These are phyloP conservation scores for Aspergillus felis DNA, from an alignment of 2,329 filamentous ascomycete species.

Conservation along the genomic window DNA sequence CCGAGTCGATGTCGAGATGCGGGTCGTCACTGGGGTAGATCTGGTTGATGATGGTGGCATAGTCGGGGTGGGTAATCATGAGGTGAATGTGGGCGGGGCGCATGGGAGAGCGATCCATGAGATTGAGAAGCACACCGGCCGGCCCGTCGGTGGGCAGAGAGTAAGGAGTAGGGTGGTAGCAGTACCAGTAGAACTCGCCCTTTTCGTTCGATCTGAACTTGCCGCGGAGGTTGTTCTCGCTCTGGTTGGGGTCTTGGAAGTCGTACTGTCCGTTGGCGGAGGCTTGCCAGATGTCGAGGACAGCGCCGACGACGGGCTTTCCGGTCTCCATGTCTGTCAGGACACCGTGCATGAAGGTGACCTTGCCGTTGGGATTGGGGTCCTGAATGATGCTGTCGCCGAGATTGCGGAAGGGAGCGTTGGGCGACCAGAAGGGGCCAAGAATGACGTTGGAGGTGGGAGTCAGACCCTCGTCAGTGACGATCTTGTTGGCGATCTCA, in stretches of 20 bases:
- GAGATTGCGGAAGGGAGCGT: constrained; percentile 67
- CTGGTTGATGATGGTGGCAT: constrained; percentile 56
- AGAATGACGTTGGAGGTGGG: constrained; percentile 74
- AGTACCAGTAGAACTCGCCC: constrained; percentile 65
- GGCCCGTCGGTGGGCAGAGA: constrained; percentile 64
- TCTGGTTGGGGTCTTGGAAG: constrained; percentile 70
- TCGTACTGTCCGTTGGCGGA: constrained; percentile 73
- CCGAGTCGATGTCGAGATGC: constrained; percentile 55
- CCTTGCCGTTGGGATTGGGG: constrained; percentile 53
- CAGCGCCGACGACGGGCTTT: constrained; percentile 62
- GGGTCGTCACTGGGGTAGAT: constrained; percentile 58
- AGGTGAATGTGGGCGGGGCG: constrained; percentile 60
- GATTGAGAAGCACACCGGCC: constrained; percentile 49
- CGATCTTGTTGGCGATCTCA: constrained; percentile 68
- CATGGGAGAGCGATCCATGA: constrained; percentile 57
- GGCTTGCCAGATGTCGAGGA: constrained; percentile 76
- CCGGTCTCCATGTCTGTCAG: constrained; percentile 63
- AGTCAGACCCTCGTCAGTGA: constrained; percentile 57
- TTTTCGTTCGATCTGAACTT: constrained; percentile 70
- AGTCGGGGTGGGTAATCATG: constrained; percentile 53
- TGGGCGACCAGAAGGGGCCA: constrained; percentile 73
- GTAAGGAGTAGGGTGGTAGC: constrained; percentile 73
- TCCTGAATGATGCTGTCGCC: constrained; percentile 65
- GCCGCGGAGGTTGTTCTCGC: constrained; percentile 69
- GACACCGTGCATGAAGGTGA: constrained; percentile 65